A percentile compares a stretch with the other conserved stretches of the same genome.
Conservation (phyloP, 2,329 filamentous ascomycete genomes). For the Daldinia sp. region DNA sequence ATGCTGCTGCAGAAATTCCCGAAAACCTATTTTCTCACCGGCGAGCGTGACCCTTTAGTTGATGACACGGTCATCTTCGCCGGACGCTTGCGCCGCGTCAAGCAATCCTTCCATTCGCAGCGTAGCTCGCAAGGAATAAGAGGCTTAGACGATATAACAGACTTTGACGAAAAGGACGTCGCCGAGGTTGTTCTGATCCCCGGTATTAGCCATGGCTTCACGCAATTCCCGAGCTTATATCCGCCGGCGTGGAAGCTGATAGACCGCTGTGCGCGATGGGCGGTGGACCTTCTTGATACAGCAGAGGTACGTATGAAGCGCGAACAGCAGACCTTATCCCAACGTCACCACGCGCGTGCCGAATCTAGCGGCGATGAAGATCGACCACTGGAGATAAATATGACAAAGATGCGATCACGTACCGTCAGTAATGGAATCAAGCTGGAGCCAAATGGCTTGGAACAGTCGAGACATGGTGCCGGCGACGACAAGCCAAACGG, state of each 20-base stretch:
- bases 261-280: conserved; percentile 80
- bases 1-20: conserved; percentile 85
- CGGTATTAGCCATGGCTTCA: conserved; percentile 90
- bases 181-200: conserved; percentile 87
- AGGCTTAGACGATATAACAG: conserved; percentile 55
- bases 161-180: conserved; percentile 76
- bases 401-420: conserved; percentile 57
- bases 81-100: conserved; percentile 83
- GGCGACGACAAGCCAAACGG: conserved; percentile 34
- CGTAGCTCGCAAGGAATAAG: conserved; percentile 63
- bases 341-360: conserved; percentile 58
- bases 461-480: conserved; percentile 31
- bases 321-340: conserved; percentile 28
- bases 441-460: conserved; percentile 33
- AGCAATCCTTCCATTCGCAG: conserved; percentile 60
- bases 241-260: conserved; percentile 92
- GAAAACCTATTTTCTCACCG: conserved; percentile 92
- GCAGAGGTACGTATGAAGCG: conserved; percentile 54
- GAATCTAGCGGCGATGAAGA: conserved; percentile 83
- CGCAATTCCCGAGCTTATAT: conserved; percentile 89
- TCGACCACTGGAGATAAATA: conserved; percentile 80
- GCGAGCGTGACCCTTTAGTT: conserved; percentile 92
- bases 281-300: conserved; percentile 74
- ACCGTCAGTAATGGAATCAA: conserved; percentile 40
- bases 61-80: conserved; percentile 98